Base-by-base conservation (phyloP, 306 rosid genomes). In the Trifolium subterraneum region DNA sequence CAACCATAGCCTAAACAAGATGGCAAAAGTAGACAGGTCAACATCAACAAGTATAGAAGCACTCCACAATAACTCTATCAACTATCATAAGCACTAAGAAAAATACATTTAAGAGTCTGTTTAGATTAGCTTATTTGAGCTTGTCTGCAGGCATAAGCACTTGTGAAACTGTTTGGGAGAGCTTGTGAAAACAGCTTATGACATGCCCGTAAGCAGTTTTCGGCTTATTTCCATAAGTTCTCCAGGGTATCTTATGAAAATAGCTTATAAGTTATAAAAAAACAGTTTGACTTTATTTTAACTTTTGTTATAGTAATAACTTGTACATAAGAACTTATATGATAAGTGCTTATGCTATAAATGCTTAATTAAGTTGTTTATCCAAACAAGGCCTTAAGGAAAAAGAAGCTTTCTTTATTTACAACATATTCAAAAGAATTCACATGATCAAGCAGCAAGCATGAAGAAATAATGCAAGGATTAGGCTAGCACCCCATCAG, bases 1-100 rank as follows among this genome's bases (percentile, higher is more conserved):
- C 88, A 78, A 84, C 88, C 88, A 84, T 84, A 59, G 88, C 88
- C 88, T 84, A 59, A 50, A 63, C 72, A 78, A 39, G 50, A 50
- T 10, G 48, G 70, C 4, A 67, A 61, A 68, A 68, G 50, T 20
- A 76, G 10, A 54, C 7, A 7, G 51, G 68, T 69, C 33, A 77
- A 39, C 39, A 48, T 68, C 1, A 39, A 25, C 35, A 54, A 20
- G 39, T 29, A 36, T 10, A 13, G 3, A 64, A 44, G 48, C 60
- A 52, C 64, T 52, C 45, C 51, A 78, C 20, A 77, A 73, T 19
- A 72, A 29, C 66, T 31, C 33, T 16, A 56, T 56, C 15, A 55
- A 55, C 25, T 1, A 61, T 47, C 31, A 27, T 59, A 74, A 64
- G 33, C 12, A n/a, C 14, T 33, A 38, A 27, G 55, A 16, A 64